Conservation (phyloP, 2,329 filamentous ascomycete species). For the Cladosporium sp. region DNA sequence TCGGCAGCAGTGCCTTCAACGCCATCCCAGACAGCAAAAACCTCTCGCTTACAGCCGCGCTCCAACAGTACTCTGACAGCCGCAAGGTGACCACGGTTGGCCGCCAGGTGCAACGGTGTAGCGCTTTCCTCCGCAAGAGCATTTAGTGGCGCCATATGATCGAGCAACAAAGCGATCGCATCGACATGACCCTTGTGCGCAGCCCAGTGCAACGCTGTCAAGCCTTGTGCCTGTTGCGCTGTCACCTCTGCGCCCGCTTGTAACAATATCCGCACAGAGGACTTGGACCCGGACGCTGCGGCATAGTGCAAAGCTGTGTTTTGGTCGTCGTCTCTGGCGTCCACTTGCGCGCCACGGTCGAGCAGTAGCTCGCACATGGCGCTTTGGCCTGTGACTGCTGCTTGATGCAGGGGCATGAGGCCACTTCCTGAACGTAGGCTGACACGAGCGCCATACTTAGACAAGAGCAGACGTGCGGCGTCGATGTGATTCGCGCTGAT, state of each 20-base stretch:
- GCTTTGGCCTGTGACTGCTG: constrained; percentile 26
- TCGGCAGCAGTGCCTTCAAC: constrained; percentile 22
- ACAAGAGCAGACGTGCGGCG: constrained; percentile 22
- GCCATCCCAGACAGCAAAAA: constrained; percentile 24
- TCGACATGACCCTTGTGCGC: constrained; percentile 27
- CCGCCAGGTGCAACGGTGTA: constrained; percentile 25
- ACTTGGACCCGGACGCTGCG: constrained; percentile 20
- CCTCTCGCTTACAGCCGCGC: constrained; percentile 17
- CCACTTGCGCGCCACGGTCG: constrained; percentile 25
- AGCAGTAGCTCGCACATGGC: constrained; percentile 28
- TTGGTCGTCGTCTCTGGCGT: constrained; percentile 22
- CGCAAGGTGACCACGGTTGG: constrained; percentile 23
- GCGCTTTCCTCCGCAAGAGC: constrained; percentile 20
- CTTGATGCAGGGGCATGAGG: constrained; percentile 27
- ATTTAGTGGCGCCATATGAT: constrained; percentile 20
- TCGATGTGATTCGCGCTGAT: constrained; percentile 27
- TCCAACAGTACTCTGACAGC: constrained; percentile 21
- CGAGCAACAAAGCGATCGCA: constrained; percentile 21
- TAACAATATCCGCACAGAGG: constrained; percentile 22
- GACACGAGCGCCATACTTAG: constrained; percentile 26
- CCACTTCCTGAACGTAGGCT: constrained; percentile 21
- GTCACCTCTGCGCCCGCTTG: constrained; percentile 21
- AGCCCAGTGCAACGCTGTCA: constrained; percentile 28
- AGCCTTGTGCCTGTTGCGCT: constrained; percentile 20
- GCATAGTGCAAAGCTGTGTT: constrained; percentile 29